These are phyloP conservation scores for Daldinia loculata DNA, from an alignment of 495 filamentous ascomycete genomes.

Conservation along the genomic window DNA sequence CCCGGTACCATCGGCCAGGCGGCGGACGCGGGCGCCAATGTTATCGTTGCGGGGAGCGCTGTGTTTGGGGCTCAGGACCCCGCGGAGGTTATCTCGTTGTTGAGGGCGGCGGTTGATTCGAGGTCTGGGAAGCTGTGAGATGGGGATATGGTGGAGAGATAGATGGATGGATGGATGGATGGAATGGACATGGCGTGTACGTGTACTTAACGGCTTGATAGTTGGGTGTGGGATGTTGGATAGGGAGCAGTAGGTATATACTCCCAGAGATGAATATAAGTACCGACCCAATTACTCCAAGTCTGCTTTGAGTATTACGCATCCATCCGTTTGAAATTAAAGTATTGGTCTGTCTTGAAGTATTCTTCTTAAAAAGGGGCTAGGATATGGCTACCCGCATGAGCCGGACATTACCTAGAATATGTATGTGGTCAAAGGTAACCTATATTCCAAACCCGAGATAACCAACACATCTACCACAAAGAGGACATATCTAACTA, in stretches of 20 bases:
- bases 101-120: slow-evolving; percentile 81
- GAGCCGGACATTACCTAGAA: no score
- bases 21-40: slow-evolving; percentile 94
- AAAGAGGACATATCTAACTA: background rate
- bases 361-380: background rate
- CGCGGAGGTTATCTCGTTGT: slow-evolving; percentile 77
- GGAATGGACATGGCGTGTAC: background rate
- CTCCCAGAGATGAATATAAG: background rate
- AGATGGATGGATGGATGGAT: background rate
- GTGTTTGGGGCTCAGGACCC: slow-evolving; percentile 94
- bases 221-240: background rate
- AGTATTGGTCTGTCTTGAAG: background rate
- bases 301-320: background rate
- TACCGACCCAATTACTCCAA: background rate
- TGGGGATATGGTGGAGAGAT: background rate
- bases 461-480: background rate
- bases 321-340: background rate
- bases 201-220: background rate
- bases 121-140: slow-evolving; percentile 51
- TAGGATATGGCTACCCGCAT: background rate
- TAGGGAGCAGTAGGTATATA: background rate
- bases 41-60: slow-evolving; percentile 97
- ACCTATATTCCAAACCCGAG: background rate
- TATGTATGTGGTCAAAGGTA: no score
- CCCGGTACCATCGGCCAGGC: slow-evolving; percentile 91